phyloP scores from a whole-genome alignment of 306 rosid species.

The Betula pendula region DNA sequence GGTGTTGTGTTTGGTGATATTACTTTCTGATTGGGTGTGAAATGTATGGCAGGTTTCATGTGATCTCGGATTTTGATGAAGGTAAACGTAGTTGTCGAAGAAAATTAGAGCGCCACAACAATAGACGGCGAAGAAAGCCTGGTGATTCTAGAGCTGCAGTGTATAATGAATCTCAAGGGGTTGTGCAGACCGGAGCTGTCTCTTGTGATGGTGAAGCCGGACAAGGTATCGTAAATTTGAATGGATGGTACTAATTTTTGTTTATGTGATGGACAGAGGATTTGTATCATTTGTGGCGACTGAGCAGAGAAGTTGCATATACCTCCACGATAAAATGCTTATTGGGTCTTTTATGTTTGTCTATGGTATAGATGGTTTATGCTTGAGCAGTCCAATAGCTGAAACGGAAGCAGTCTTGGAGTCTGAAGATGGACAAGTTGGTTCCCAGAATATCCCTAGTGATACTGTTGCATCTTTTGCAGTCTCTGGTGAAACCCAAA shows the following conservation, averaged over 20 bases:
- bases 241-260: not conserved
- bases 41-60: conserved; percentile 70
- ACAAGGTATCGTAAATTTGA: conserved; percentile 47
- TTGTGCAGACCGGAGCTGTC: conserved; percentile 49
- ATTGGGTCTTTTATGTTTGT: conserved; percentile 16
- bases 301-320: conserved; percentile 7
- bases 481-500: conserved; percentile 61
- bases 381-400: conserved; percentile 43
- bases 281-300: not conserved
- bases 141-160: conserved; percentile 33
- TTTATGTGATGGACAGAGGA: not conserved
- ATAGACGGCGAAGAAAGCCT: conserved; percentile 77
- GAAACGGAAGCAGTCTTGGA: conserved; percentile 50
- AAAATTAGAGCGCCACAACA: conserved; percentile 92
- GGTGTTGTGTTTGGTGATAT: not conserved
- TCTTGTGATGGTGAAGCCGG: conserved; percentile 49
- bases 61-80: conserved; percentile 85
- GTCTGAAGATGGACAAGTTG: conserved; percentile 53
- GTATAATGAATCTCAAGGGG: conserved; percentile 50
- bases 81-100: conserved; percentile 96
- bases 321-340: conserved; percentile 22
- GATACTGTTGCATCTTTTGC: conserved; percentile 45
- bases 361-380: conserved; percentile 52
- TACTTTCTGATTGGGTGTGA: conserved; percentile 2
- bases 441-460: conserved; percentile 41